Base-by-base conservation (phyloP, 495 filamentous ascomycete genomes). In the Neurospora sp. region DNA sequence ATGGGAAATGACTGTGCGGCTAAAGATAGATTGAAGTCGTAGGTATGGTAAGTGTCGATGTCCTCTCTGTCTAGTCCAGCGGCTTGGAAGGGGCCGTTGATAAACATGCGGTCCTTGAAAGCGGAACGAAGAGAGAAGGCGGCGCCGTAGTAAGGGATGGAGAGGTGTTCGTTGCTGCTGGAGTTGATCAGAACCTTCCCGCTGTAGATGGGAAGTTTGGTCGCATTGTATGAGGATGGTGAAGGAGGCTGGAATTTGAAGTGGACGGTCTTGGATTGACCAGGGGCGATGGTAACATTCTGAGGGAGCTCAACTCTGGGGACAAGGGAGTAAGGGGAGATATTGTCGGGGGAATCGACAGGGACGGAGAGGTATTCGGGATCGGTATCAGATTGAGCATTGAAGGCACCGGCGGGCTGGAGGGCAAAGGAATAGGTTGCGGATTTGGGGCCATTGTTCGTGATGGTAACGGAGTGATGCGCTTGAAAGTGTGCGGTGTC, bases 401-500 rank as follows among this genome's bases (percentile, higher is more conserved):
- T 69, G 70, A 78, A 73, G 46, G 71, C 75, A n/a, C 70, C 73
- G 31, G 75, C 70, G 0, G 77, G 76, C 44, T 79, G 75, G 16
- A 78, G 70, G 23, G 72, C 72, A 48, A 86, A 77, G 4, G 74
- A 78, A 72, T 85, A 85, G 18, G 77, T 79, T 40, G 79, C 77
- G 23, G 78, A 74, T 37, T 76, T 69, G 5, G 69, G 74, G 14
- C 78, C 84, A 40, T 78, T 79, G 74, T 88, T 88, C 40, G 78
- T 83, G 74, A 87, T 82, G 46, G 75, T 72, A 54, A 86, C 77
- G 2, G 72, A 74, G 72, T 82, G 81, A 44, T 77, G 77, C 0
- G 77, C 72, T 42, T 77, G 77, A 31, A 85, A 78, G 70, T 84
- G 74, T 20, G 76, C 72, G 18, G 83, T 86, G 73, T 86, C 85